Conservation (phyloP, 106 monocot genomes). For the Ottelia alismoides region DNA sequence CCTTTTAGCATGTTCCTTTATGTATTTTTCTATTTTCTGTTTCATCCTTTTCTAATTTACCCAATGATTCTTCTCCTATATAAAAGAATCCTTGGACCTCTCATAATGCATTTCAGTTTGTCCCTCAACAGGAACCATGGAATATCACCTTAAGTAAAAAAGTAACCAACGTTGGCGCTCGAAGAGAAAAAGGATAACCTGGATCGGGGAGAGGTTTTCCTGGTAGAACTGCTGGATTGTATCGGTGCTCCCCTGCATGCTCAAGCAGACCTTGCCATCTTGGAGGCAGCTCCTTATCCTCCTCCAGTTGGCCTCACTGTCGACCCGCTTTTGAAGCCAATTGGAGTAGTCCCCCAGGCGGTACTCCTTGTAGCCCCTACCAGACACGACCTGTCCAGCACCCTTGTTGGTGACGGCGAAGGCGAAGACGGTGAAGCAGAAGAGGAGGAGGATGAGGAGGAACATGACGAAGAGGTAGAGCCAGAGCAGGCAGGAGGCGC, state of each 20-base stretch:
- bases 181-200: no score
- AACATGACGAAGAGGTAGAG: constrained; percentile 83
- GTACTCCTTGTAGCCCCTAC: constrained; percentile 57
- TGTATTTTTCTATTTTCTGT: no score
- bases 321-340: constrained; percentile 57
- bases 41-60: no score
- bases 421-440: constrained; percentile 76
- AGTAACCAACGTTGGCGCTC: no score
- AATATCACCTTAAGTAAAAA: no score
- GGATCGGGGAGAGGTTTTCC: no score
- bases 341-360: constrained; percentile 70
- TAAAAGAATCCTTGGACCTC: no score
- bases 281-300: constrained; percentile 62
- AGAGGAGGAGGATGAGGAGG: constrained; percentile 47
- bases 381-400: constrained; percentile 32
- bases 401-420: constrained; percentile 70
- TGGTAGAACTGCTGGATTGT: no score
- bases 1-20: no score
- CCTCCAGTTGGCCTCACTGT: constrained; percentile 41
- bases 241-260: constrained; percentile 46
- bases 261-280: constrained; percentile 29
- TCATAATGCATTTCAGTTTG: no score
- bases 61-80: no score
- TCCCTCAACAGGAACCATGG: no score
- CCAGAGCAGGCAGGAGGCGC: constrained; percentile 50